Evolutionary conservation across 192 early-diverging fungal species (phyloP), one percentile per base, ranked within the genome.

Genomic region (Mortierella antarctica): DNA sequence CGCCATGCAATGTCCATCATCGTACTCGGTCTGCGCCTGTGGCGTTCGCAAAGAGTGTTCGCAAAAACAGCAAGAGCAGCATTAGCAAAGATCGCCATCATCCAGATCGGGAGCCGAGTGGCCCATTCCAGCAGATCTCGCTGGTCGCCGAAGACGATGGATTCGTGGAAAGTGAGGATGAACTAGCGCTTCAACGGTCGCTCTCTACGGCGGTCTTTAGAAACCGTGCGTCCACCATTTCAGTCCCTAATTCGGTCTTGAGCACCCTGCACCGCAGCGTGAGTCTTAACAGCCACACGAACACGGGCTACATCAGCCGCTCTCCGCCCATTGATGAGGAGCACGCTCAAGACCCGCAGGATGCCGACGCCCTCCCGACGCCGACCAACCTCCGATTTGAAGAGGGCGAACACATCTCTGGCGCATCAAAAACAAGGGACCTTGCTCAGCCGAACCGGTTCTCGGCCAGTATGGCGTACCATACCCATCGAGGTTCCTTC

Each of bases 21-120:
- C 60, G 74, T 39, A 78, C 68, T 7, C 67, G 62, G 9, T 78
- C 74, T 41, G 67, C 47, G 7, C 74, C 74, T 8, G 50, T 65
- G 18, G 67, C 62, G 6, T 65, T 65, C 12, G 49, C 42, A 15
- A 64, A 70, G 20, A 59, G 56, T 2, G 18, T 13, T 9, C 20
- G 49, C 52, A 54, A 42, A 21, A 17, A 49, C 49, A 63, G 31
- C 15, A 49, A 55, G 12, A 58, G 48, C 20, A 31, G 41, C 12
- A 15, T 18, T 40, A 21, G 7, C 39, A 58, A 58, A 5, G 23
- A 40, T 39, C 23, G 23, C 23, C 11, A 56, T 21, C 9, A 21
- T 18, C 40, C 40, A 13, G 47, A 31, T 40, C 41, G 8, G 12
- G 41, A 47, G 13, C 3, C 52, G 15, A 42, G 7, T 45, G 42